phyloP scores from a whole-genome alignment of 768 basidiomycete genomes.

The Phanerodontia chrysosporium region DNA sequence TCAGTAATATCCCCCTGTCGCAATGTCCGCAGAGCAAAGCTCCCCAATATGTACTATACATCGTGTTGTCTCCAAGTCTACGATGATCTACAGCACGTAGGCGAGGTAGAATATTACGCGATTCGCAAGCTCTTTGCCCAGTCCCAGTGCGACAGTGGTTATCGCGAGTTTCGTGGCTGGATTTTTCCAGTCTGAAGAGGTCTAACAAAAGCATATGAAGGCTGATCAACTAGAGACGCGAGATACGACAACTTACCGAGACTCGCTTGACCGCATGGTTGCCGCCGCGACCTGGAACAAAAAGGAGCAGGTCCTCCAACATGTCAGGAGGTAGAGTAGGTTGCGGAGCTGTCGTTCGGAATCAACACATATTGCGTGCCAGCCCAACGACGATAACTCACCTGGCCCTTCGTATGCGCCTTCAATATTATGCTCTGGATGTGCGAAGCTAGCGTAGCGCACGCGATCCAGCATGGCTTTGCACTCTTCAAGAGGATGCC shows the following conservation, averaged over 20 bases:
- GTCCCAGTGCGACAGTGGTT: constrained; percentile 13
- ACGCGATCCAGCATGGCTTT: constrained; percentile 56
- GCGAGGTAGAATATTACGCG: constrained; percentile 20
- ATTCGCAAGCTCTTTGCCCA: constrained; percentile 22
- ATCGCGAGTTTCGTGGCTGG: constrained; percentile 12
- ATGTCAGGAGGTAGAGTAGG: not conserved
- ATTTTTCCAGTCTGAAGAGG: constrained; percentile 17
- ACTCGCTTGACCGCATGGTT: not conserved
- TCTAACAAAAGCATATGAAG: not conserved
- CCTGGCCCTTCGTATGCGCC: constrained; percentile 27
- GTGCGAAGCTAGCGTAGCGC: constrained; percentile 67
- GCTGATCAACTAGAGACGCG: not conserved
- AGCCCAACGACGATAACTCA: constrained; percentile 2
- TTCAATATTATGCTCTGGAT: constrained; percentile 51
- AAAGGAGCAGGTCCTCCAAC: not conserved
- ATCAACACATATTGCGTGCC: not conserved
- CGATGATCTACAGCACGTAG: constrained; percentile 9
- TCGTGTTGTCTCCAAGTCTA: not conserved
- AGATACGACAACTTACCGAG: not conserved
- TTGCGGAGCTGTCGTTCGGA: not conserved
- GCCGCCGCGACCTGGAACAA: not conserved
- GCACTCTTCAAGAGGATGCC: constrained; percentile 66
- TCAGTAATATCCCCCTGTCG: too few relatives aligned
- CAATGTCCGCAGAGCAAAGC: not conserved
- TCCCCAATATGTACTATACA: not conserved